Base-by-base conservation (phyloP, 345 rosid genomes). In the Gossypium herbaceum region DNA sequence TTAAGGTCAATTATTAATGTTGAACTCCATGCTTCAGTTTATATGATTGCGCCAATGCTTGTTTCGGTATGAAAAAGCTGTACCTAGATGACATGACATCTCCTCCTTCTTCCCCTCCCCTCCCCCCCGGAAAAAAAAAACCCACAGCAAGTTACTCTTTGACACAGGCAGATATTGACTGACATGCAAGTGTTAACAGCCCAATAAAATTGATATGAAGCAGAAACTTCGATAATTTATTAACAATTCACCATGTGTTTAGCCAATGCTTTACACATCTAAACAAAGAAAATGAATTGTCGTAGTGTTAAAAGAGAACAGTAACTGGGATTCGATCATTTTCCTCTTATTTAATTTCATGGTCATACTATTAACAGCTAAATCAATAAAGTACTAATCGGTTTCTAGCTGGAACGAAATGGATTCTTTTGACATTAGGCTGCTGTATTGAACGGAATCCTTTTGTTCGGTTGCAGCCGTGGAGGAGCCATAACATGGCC, bases 401-500 rank as follows among this genome's bases (percentile, higher is more conserved):
- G 24, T 55, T 55, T 20, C 58, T 55, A 55, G 10, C 58, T n/a
- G 58, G 10, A 34, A 55, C n/a, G 22, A 20, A 0, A 55, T n/a
- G 10, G 22, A 55, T n/a, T n/a, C 12, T 7, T 55, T 55, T 55
- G 12, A 55, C 22, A 55, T n/a, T 55, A 55, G 57, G 10, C 59
- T 19, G 59, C 59, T 0, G 3, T 11, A 19, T 9, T 15, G 9
- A 45, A 66, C 20, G 34, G 71, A 66, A 19, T 17, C 55, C 20
- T 45, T 20, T 1, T 17, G 9, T 19, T 25, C 0, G 79, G 25
- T n/a, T 61, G 52, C 12, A 41, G 50, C 48, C 63, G 27, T 0
- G 72, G 55, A 56, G 79, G 68, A 15, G 67, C 59, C 57, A 10
- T 11, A 44, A 17, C 51, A 9, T 9, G 70, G 44, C 82, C 85